Evolutionary conservation across 2,329 filamentous ascomycete species (phyloP), one percentile per base, ranked within the genome.

Genomic region (Fusarium sp.): DNA sequence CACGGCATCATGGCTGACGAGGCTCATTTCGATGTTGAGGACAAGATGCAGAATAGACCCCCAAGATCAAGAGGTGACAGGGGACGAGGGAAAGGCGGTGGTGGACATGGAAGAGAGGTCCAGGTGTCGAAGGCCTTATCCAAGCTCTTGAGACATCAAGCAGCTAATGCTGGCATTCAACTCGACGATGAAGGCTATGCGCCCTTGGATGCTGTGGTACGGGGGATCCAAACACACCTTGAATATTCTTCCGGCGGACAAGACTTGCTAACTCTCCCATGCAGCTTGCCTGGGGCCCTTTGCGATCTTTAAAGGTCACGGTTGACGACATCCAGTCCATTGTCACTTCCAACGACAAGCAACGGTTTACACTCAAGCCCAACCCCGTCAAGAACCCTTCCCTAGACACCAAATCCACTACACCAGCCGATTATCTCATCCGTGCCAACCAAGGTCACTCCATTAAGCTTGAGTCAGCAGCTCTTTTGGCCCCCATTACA

Each of bases 371-470:
- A 4, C 87, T 98, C 79, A 91, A 94, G 60, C 89, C 89, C 51
- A 88, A 84, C 71, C 78, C 80, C 14, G 63, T 65, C 22, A 77
- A 77, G 45, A 78, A 80, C 61, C 75, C 78, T 6, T 72, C 68
- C 10, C 57, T 63, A 62, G 78, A 62, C 8, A 54, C 63, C 17
- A 72, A 77, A 24, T 80, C 81, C 26, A 79, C 80, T 14, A 85
- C 92, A 56, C 87, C 94, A 0, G 82, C 87, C 1, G 87, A 93
- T 81, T 98, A 92, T 85, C 87, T 97, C 38, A 98, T 99, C 83
- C 94, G 96, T 78, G 96, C 96, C 35, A 98, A 97, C 80, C 96
- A 98, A 84, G 96, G 96, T 62, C 96, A 98, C 85, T 94, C 90
- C 77, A 93, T 99, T 80, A 90, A 91, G 79, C 84, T 91, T 41